These are phyloP conservation scores for Sugiyamaella novakii DNA, from an alignment of 1,139 yeast genomes.

Conservation along the genomic window DNA sequence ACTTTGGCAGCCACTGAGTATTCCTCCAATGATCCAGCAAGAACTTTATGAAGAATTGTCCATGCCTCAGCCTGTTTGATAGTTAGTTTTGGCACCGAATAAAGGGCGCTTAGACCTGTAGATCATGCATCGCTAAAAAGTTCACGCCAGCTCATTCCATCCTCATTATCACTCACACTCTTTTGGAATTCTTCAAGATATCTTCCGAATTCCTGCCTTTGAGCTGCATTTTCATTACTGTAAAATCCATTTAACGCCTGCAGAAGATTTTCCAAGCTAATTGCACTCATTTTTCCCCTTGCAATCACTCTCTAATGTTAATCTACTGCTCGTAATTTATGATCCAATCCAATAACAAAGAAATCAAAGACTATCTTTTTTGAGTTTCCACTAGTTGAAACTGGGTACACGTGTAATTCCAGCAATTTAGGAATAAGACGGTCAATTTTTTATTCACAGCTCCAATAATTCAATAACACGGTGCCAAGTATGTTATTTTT, in stretches of 20 bases:
- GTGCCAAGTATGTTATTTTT: no score
- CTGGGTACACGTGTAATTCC: no score
- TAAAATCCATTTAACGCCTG: slow-evolving; percentile 66
- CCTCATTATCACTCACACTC: slow-evolving; percentile 44
- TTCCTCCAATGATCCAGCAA: slow-evolving; percentile 30
- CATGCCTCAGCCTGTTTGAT: slow-evolving; percentile 44
- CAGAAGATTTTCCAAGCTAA: slow-evolving; percentile 31
- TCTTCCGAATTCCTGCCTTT: slow-evolving; percentile 62
- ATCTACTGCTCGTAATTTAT: no score
- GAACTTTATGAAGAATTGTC: slow-evolving; percentile 42
- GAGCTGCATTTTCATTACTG: slow-evolving; percentile 52
- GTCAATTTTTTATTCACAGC: no score
- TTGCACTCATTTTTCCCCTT: slow-evolving; percentile 8
- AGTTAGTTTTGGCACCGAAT: slow-evolving; percentile 2
- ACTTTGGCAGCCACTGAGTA: slow-evolving; percentile 53
- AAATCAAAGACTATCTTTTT: no score
- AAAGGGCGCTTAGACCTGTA: not conserved
- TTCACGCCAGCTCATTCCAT: no score
- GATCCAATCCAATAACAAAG: no score
- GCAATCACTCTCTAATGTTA: not conserved
- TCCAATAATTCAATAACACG: no score
- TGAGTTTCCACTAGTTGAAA: no score
- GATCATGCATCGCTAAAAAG: no score
- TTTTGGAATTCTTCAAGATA: slow-evolving; percentile 82
- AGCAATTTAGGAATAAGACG: no score